Evolutionary conservation across 1,284 basidiomycete genomes (phyloP).

Genomic region (Pisolithus thermaeus): DNA sequence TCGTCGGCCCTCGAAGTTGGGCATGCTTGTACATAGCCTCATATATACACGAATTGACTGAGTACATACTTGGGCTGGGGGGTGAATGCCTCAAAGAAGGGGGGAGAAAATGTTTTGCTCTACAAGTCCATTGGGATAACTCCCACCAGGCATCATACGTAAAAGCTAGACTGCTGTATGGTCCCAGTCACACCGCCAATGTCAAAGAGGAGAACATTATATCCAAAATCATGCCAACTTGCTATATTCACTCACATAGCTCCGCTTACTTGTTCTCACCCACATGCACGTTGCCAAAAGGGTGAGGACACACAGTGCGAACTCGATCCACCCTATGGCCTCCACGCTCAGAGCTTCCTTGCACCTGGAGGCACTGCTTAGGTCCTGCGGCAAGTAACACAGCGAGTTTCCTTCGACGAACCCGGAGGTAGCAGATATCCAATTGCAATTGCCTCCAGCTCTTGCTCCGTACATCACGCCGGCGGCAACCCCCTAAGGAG

Average conservation of each 20-base stretch:
- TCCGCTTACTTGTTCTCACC: constrained; percentile 44
- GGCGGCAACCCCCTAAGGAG: constrained; percentile 52
- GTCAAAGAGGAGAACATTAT: constrained; percentile 15
- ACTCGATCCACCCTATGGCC: constrained; percentile 69
- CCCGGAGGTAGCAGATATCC: constrained; percentile 48
- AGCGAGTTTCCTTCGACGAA: constrained; percentile 18
- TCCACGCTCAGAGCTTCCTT: constrained; percentile 66
- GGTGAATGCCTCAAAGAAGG: too few relatives aligned
- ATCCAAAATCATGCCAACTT: constrained; percentile 28
- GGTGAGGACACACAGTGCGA: constrained; percentile 58
- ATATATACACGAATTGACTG: too few relatives aligned
- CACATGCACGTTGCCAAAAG: constrained; percentile 56
- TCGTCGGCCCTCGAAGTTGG: too few relatives aligned
- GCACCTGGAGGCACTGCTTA: constrained; percentile 41
- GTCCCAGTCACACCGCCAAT: constrained; percentile 6
- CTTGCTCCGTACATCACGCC: constrained; percentile 61
- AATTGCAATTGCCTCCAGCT: constrained; percentile 51
- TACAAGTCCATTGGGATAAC: neutral
- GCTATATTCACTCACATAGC: constrained; percentile 41
- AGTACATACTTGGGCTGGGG: too few relatives aligned
- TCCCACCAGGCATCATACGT: constrained; percentile 17
- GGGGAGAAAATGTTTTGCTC: constrained; percentile 1
- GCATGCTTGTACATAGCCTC: too few relatives aligned
- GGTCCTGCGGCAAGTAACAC: constrained; percentile 16
- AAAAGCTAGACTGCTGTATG: constrained; percentile 30